These are phyloP conservation scores for Fusarium pseudonygamai DNA, from an alignment of 2,329 filamentous ascomycete species.

Conservation along the genomic window DNA sequence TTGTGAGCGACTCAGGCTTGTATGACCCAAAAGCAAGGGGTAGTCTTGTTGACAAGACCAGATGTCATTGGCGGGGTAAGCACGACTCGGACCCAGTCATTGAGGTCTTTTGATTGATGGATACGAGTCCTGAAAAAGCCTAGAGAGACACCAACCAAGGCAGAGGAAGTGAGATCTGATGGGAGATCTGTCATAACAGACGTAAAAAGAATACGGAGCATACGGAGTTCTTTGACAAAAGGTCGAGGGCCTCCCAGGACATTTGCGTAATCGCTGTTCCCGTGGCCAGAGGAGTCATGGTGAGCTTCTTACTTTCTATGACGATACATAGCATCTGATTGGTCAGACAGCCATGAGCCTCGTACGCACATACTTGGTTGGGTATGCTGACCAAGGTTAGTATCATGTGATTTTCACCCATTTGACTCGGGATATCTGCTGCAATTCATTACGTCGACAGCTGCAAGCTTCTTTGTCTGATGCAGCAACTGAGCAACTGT, in stretches of 20 bases:
- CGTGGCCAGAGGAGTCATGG: not conserved
- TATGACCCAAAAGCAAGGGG: slow-evolving; percentile 39
- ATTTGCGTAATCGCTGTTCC: not conserved
- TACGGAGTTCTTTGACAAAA: not conserved
- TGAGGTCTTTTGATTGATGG: slow-evolving; percentile 18
- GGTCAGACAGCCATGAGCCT: not conserved
- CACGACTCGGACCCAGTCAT: slow-evolving; percentile 12
- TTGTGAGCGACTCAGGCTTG: slow-evolving; percentile 21
- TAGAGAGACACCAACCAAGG: slow-evolving; percentile 20
- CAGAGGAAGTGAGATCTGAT: slow-evolving; percentile 38
- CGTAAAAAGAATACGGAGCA: not conserved
- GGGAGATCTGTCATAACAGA: slow-evolving; percentile 8
- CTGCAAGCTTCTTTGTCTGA: not conserved
- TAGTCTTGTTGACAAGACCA: slow-evolving; percentile 12
- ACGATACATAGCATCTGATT: not conserved
- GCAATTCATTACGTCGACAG: slow-evolving; percentile 19
- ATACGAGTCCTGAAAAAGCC: slow-evolving; percentile 7
- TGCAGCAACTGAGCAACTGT: not conserved
- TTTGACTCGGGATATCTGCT: not conserved
- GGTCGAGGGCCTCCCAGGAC: not conserved
- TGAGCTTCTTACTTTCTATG: not conserved
- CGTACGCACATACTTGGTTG: not conserved
- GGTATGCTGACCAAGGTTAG: not conserved
- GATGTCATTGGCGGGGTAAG: slow-evolving; percentile 29
- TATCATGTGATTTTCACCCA: not conserved